Percentiles rank a stretch among this genome's conserved stretches.
Evolutionary conservation across 2,329 filamentous ascomycete genomes (phyloP).

Genomic region (Cytospora piceicola): DNA sequence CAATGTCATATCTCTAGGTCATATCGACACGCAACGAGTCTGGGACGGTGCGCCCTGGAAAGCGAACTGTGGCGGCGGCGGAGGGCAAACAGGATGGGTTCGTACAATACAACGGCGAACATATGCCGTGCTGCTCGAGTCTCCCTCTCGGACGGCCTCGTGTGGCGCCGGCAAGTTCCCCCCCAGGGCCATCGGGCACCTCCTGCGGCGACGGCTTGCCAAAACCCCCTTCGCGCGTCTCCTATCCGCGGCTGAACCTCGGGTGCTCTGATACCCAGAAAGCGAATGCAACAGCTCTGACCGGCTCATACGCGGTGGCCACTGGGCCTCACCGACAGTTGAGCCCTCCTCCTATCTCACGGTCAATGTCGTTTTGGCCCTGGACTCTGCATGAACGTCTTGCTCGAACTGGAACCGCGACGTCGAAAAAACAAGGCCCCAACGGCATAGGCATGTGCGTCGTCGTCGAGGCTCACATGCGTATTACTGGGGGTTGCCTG

Average conservation of each 20-base stretch:
- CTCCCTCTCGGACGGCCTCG: background rate
- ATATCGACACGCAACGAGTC: background rate
- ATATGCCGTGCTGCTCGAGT: background rate
- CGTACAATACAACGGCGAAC: conserved; percentile 6
- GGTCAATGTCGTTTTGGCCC: background rate
- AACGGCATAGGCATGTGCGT: conserved; percentile 9
- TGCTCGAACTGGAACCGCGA: background rate
- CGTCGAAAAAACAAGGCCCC: background rate
- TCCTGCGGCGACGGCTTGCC: background rate
- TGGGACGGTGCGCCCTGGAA: background rate
- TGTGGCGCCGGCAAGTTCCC: background rate
- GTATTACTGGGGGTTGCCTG: conserved; percentile 15
- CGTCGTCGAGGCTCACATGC: conserved; percentile 20
- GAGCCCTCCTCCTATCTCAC: background rate
- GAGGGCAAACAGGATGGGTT: background rate
- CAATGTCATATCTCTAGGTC: conserved; percentile 20
- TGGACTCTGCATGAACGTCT: background rate
- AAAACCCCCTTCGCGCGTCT: background rate
- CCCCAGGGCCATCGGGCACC: background rate
- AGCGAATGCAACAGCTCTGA: background rate
- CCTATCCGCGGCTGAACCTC: background rate
- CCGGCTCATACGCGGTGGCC: background rate
- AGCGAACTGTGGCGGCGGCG: background rate
- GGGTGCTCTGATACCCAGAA: background rate
- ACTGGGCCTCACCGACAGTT: background rate